Base-by-base conservation (phyloP, 1,139 yeast genomes). In the Taphrina communis region DNA sequence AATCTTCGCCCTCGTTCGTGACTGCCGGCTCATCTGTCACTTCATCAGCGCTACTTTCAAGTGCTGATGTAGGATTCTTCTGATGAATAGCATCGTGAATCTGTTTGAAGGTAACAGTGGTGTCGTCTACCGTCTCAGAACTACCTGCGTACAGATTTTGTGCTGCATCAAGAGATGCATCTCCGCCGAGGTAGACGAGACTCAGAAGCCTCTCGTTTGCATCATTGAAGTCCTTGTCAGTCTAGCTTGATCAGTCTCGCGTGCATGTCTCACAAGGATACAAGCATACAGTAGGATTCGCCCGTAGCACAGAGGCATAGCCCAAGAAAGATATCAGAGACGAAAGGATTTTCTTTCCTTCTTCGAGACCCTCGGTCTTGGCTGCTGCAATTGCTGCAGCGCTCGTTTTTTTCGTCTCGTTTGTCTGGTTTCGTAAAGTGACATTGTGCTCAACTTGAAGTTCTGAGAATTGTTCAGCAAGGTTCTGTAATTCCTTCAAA, bases 201-300 rank as follows among this genome's bases (percentile, higher is more conserved):
- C 74, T 75, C 66, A 79, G 73, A 65, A 79, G 71, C 48, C 72
- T 71, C 70, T 78, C 80, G 44, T 78, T 73, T 4, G 79, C 80
- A n/a, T 72, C 72, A 7, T 75, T 75, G 67, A 25, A 63, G 14
- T 53, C 61, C 36, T 63, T 46, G 61, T 63, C 67, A 44, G 14
- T 55, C 62, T 58, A 58, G 50, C 38, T 66, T 73, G 8, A 72
- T 53, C 42, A 36, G 41, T 11, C 14, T 14, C 42, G 14, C 2
- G 11, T 11, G 14, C 42, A 39, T 39, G 42, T 39, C 14, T 39
- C 42, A n/a, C 14, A n/a, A 21, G 9, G 11, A 12, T 17, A n/a
- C n/a, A 4, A 79, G 75, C 73, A 76, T 76, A 73, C 76, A 14
- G 56, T 55, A 11, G 68, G 68, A 38, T 44, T 46, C 48, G 51